Percentiles rank a stretch among this genome's conserved stretches.
Conservation (phyloP, 1,284 basidiomycete species). For the Pseudozyma thailandica region DNA sequence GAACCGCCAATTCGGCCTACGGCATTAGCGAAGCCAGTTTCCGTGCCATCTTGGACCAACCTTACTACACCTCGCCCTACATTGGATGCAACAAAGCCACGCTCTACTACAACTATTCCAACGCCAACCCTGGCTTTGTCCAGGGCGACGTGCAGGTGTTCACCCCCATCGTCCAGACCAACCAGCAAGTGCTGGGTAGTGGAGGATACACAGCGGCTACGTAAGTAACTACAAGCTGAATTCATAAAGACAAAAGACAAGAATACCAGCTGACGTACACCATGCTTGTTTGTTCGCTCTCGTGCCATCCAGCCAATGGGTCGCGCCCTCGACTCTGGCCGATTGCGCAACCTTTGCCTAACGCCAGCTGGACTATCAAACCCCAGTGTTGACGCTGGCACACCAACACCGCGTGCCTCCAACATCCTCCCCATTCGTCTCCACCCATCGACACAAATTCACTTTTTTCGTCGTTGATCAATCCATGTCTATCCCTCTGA, state of each 20-base stretch:
- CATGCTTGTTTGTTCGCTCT: not conserved
- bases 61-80: slow-evolving; percentile 22
- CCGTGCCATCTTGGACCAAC: slow-evolving; percentile 16
- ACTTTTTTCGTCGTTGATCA: no score
- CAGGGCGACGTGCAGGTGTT: slow-evolving; percentile 16
- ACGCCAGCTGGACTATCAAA: no score
- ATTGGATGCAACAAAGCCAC: slow-evolving; percentile 15
- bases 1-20: slow-evolving; percentile 1
- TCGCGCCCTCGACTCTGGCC: slow-evolving; percentile 8
- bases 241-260: not conserved
- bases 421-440: no score
- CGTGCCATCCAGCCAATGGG: slow-evolving; percentile 15
- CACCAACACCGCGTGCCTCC: no score
- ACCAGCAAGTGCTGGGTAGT: slow-evolving; percentile 1
- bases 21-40: slow-evolving; percentile 11
- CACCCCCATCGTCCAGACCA: slow-evolving; percentile 2
- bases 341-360: slow-evolving; percentile 21
- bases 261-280: not conserved
- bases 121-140: slow-evolving; percentile 25
- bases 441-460: no score
- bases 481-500: no score
- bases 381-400: no score
- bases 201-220: slow-evolving; percentile 26
- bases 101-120: slow-evolving; percentile 26
- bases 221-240: slow-evolving; percentile 7